Base-by-base conservation (phyloP, 495 filamentous ascomycete species). In the Aspergillus asperescens region DNA sequence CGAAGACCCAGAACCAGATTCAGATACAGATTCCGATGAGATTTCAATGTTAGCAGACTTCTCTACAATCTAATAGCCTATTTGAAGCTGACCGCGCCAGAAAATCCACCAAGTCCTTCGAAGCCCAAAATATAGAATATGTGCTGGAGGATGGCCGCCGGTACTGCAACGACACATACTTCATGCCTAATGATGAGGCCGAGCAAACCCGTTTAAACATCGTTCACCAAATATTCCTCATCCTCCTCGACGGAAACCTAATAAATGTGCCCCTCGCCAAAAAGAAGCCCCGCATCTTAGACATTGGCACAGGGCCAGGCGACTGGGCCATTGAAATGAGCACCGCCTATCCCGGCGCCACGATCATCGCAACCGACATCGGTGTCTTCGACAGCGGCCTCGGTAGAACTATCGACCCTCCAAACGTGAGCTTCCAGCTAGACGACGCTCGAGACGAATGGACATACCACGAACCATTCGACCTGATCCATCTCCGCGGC, bases 241-340 rank as follows among this genome's bases (percentile, higher is more conserved):
- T 80, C 45, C 58, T 83, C 20, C 77, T 87, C 46, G 72, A 83
- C 56, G 69, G 77, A 28, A 70, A 80, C 43, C 72, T 87, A 22
- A 85, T 81, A 6, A 75, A 76, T 2, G 81, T 78, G 0, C 78
- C 79, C 27, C 64, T 88, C n/a, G 62, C 64, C 18, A 71, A 71
- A 22, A 56, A 75, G 48, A 72, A 75, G 0, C 64, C 67, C 13
- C 77, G 81, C 49, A 84, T 88, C 28, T 71, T 89, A 7, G 85
- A 88, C 56, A 72, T 88, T 25, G 85, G 85, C 25, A 86, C 84
- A 0, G 85, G 82, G 5, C 77, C 80, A 6, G 84, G 84, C 15
- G 84, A 88, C 54, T 89, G 85, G 85, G 84, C 83, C n/a, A 84
- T 86, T 47, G 82, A 79, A 31, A 83, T 87, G 73, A 85, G 78